phyloP scores from a whole-genome alignment of 768 basidiomycete genomes.

The Amanita pseudoporphyria region DNA sequence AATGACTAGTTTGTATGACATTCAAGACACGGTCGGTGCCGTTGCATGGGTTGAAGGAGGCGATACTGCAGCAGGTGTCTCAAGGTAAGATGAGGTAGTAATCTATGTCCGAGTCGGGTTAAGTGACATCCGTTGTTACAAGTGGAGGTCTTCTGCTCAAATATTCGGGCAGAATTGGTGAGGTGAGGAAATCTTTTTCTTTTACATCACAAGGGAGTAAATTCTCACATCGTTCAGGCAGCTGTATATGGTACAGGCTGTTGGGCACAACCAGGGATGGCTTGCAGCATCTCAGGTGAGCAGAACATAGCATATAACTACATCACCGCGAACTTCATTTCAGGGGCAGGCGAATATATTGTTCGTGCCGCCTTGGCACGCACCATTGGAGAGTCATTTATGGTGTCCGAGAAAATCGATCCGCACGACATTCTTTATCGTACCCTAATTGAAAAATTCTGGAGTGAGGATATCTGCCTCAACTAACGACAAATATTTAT shows the following conservation, averaged over 20 bases:
- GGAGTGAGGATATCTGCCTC: slow-evolving; percentile 29
- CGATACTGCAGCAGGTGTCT: slow-evolving; percentile 62
- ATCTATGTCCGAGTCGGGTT: background rate
- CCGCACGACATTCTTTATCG: slow-evolving; percentile 43
- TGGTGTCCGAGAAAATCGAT: slow-evolving; percentile 27
- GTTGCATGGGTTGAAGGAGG: slow-evolving; percentile 39
- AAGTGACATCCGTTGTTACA: background rate
- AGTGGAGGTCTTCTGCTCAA: slow-evolving; percentile 81
- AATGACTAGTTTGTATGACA: slow-evolving; percentile 17
- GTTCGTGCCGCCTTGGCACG: slow-evolving; percentile 46
- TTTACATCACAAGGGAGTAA: background rate
- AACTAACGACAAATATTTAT: slow-evolving; percentile 6
- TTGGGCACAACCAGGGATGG: slow-evolving; percentile 54
- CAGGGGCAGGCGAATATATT: slow-evolving; percentile 70
- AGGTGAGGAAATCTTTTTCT: slow-evolving; percentile 31
- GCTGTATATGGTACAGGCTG: slow-evolving; percentile 69
- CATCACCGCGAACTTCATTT: background rate
- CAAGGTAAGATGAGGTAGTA: slow-evolving; percentile 37
- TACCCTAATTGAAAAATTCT: slow-evolving; percentile 38
- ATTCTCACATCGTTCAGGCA: slow-evolving; percentile 32
- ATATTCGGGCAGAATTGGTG: slow-evolving; percentile 62
- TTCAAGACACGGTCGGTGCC: slow-evolving; percentile 83
- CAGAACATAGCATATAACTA: slow-evolving; percentile 2
- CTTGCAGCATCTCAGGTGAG: slow-evolving; percentile 64
- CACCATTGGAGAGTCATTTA: slow-evolving; percentile 38